Evolutionary conservation across 176 grass and related monocot genomes (phyloP), one percentile per base, ranked within the genome.

Genomic region (Tillandsia fasciculata): DNA sequence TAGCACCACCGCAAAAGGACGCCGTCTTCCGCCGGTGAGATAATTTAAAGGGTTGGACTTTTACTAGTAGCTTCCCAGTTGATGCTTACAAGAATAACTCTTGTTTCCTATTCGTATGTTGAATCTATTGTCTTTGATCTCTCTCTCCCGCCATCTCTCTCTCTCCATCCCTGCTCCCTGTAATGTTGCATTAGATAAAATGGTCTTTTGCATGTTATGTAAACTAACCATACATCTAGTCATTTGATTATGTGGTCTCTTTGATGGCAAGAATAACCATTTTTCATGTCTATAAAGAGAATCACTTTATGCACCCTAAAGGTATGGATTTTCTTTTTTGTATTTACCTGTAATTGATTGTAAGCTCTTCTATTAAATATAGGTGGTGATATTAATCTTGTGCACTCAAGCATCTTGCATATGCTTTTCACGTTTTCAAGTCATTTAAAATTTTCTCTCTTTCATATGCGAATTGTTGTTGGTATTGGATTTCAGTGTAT

Each of bases 1-100:
- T 78, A 92, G 76, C 85, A 89, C 74, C 64, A 71, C 93, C n/a
- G 63, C 81, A 63, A 90, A 86, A 85, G 82, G 64, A 29, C 79
- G 74, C 2, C 77, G 83, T n/a, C 81, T 73, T 64, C 79, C 68
- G 3, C 89, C 79, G 49, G 93, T 97, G 83, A 97, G 83, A 77
- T 53, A 33, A 49, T 33, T 83, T 68, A 80, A 42, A 42, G 33
- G 33, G 33, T 42, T 42, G 33, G 33, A 42, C 33, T 42, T 42
- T 42, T 42, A 33, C 29, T 33, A 33, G 3, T 33, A 33, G 3
- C 29, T 33, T 33, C 6, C 29, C 29, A 5, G 29, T 6, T 6
- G 29, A 33, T 33, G 29, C 29, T 33, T 33, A 42, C 33, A 42
- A 42, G 33, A 42, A 42, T 42, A 6, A 42, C 33, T 42, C 33